Evolutionary conservation across 192 early-diverging fungal genomes (phyloP), one percentile per base, ranked within the genome.

Genomic region (Coemansia biformis): DNA sequence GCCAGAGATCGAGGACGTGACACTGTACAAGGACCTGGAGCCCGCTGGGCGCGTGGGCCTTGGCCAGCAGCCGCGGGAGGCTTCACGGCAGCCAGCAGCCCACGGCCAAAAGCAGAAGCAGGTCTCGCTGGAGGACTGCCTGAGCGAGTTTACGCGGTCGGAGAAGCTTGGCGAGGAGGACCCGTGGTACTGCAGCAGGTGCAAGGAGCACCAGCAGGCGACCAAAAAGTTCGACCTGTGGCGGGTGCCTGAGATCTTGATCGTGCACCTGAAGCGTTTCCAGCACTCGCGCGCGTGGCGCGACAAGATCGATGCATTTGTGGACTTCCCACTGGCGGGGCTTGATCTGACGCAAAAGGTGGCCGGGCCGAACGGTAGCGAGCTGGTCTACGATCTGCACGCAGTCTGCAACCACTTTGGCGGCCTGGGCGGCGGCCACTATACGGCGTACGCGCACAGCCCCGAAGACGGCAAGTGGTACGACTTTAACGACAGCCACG

Each of bases 231-330:
- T 91, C 17, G 86, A 89, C 40, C 59, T 91, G 33, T 91, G 86
- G 84, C 78, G 75, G 8, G 66, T 83, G 31, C 87, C 89, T 9
- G 86, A 88, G 64, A 77, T 84, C 30, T 64, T 91, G 17, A 85
- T 91, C 3, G 82, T 91, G 48, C 87, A 89, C 47, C 70, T 91
- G 24, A 91, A 91, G 59, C 77, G 89, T 21, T 91, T 91, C 60
- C 81, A 84, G 23, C 76, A 85, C 21, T 75, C 76, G 24, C 68
- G 84, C 19, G 76, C 78, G 19, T 70, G 60, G 59, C 71, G 85
- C 43, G 84, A 87, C 43, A 91, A 91, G 53, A 79, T 89, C 38
- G 87, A 86, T 43, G 77, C 66, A 4, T 49, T 76, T 37, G 83
- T 91, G 8, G 85, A 91, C 43, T 86, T 84, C 12, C 89, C 89